Percentiles rank a stretch among this genome's conserved stretches.
Conservation (phyloP, 1,284 basidiomycete genomes). For the Malassezia furfur region DNA sequence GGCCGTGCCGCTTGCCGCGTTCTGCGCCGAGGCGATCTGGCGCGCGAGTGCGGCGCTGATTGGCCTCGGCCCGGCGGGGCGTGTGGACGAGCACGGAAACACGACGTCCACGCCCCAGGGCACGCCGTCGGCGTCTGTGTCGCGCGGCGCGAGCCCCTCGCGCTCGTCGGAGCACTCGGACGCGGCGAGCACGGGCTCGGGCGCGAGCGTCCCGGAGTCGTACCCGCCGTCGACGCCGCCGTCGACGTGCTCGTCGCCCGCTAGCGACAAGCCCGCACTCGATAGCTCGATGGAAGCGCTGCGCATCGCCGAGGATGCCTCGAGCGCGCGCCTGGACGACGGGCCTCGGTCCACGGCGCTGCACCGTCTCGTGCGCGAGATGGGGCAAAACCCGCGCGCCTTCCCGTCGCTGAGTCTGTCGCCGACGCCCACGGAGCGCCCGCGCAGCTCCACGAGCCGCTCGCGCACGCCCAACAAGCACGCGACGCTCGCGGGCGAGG, state of each 20-base stretch:
- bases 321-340: neutral
- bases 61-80: slow-evolving; percentile 22
- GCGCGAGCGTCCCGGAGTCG: neutral
- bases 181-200: neutral
- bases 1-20: slow-evolving; percentile 31
- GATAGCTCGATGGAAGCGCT: neutral
- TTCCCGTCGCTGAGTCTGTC: slow-evolving; percentile 11
- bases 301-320: neutral
- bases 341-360: slow-evolving; percentile 5
- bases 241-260: neutral
- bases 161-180: neutral
- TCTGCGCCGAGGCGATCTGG: slow-evolving; percentile 45
- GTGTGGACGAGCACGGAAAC: neutral
- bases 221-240: neutral
- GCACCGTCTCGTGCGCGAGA: slow-evolving; percentile 14
- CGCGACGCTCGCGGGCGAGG: slow-evolving; percentile 20
- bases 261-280: neutral
- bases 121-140: neutral
- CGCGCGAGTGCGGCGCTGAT: slow-evolving; percentile 29
- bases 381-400: slow-evolving; percentile 2
- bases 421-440: slow-evolving; percentile 19
- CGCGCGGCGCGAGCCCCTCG: neutral
- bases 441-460: slow-evolving; percentile 19
- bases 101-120: neutral
- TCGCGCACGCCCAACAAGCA: slow-evolving; percentile 17